A percentile compares a stretch with the other conserved stretches of the same genome.
phyloP scores from a whole-genome alignment of 2,329 filamentous ascomycete species.

The Aspergillus neoniger region DNA sequence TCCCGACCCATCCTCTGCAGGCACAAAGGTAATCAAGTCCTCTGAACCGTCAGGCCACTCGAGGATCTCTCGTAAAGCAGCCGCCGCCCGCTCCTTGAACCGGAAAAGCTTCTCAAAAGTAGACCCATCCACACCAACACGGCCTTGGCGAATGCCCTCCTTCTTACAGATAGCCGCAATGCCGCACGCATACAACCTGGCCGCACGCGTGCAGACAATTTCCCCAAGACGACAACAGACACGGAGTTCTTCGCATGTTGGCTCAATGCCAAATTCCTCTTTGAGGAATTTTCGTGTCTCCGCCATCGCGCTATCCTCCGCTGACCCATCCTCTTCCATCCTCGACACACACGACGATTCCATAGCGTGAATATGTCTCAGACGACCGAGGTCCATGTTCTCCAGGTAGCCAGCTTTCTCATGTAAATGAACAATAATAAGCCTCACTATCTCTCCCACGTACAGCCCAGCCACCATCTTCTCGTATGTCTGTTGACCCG shows the following conservation, averaged over 20 bases:
- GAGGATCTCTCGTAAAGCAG: constrained; percentile 10
- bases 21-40: constrained; percentile 77
- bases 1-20: constrained; percentile 87
- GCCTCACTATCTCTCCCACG: constrained; percentile 86
- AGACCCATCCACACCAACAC: constrained; percentile 91
- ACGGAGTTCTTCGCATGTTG: constrained; percentile 76
- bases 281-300: constrained; percentile 79
- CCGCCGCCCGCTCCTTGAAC: constrained; percentile 4
- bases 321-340: constrained; percentile 75
- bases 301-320: constrained; percentile 77
- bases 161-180: constrained; percentile 97
- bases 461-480: constrained; percentile 96
- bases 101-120: constrained; percentile 71
- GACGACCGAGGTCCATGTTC: constrained; percentile 72
- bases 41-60: constrained; percentile 79
- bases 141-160: constrained; percentile 78
- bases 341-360: constrained; percentile 88
- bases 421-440: constrained; percentile 80
- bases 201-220: constrained; percentile 87
- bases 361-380: constrained; percentile 79
- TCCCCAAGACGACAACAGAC: constrained; percentile 86
- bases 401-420: constrained; percentile 76
- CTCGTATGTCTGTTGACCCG: constrained; percentile 89
- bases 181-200: constrained; percentile 87
- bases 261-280: constrained; percentile 66